Evolutionary conservation across 768 basidiomycete genomes (phyloP), one percentile per base, ranked within the genome.

Genomic region (Lactarius trivialis): DNA sequence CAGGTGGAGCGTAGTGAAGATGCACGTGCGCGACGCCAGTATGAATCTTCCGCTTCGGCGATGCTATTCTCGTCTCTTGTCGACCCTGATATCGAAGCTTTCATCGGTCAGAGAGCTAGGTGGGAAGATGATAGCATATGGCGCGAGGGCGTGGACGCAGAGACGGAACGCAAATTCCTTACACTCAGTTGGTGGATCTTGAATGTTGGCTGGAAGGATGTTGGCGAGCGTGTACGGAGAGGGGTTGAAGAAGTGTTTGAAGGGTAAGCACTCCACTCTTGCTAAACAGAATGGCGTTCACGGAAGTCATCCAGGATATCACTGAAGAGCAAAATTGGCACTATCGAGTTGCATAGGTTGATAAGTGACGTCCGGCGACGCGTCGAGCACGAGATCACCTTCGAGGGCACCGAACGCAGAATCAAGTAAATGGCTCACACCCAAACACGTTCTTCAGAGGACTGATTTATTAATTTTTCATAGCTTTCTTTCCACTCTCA

Each of bases 161-260:
- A 88, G 58, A 83, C 85, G 6, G 93, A 95, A 72, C 78, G 83
- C 63, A 83, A 85, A 70, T 98, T 85, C 70, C 76, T 97, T 55
- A 92, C 89, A 0, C 81, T 95, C 68, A 90, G 86, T 41, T 98
- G 93, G 93, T 96, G 93, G 93, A 77, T 96, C 11, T 69, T 96
- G 59, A 86, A 97, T 70, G 88, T 93, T 4, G 93, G 95, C 0
- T 96, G 94, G 93, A 89, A 87, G 67, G 86, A 88, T 61, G 80
- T 98, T 0, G 85, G 82, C 0, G 84, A 85, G 65, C 77, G 90
- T 41, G 89, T 94, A 0, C 75, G 85, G 67, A 74, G 80, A 36
- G 88, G 82, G 0, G 91, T 94, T 0, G 86, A 91, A 68, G 86
- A 87, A 61, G 91, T 90, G 0, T 91, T 97, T 60, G 86, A 91